Evolutionary conservation across 805 yeast species (phyloP).

Genomic region (Cyberlindnera bimundalis): DNA sequence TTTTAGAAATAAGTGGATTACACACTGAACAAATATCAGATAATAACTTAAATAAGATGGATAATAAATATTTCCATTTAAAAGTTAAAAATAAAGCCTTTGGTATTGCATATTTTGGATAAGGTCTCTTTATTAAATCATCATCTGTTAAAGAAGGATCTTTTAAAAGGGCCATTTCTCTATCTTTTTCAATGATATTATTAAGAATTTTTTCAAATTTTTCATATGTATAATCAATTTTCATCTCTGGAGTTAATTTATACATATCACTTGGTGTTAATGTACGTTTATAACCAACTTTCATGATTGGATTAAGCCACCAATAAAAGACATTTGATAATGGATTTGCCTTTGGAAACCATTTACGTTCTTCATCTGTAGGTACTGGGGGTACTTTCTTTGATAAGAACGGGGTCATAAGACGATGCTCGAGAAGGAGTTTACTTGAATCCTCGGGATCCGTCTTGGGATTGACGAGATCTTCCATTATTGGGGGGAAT

Average conservation of each 20-base stretch:
- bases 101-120: slow-evolving; percentile 39
- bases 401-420: slow-evolving; percentile 33
- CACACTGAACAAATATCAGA: slow-evolving; percentile 48
- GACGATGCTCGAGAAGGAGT: slow-evolving; percentile 31
- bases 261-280: slow-evolving; percentile 61
- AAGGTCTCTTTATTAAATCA: slow-evolving; percentile 39
- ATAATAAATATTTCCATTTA: slow-evolving; percentile 39
- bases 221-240: slow-evolving; percentile 39
- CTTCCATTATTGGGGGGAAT: no score
- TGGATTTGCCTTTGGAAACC: slow-evolving; percentile 42
- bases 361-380: slow-evolving; percentile 43
- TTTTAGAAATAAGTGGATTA: slow-evolving; percentile 53
- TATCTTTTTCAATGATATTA: slow-evolving; percentile 31
- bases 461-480: neutral
- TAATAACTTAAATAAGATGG: slow-evolving; percentile 39
- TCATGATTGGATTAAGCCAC: slow-evolving; percentile 66
- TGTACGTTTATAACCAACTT: slow-evolving; percentile 69
- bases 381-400: slow-evolving; percentile 52
- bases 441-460: slow-evolving; percentile 7
- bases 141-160: slow-evolving; percentile 37
- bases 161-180: slow-evolving; percentile 28
- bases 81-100: slow-evolving; percentile 48
- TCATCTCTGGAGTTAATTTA: slow-evolving; percentile 39
- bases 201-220: slow-evolving; percentile 36
- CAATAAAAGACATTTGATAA: slow-evolving; percentile 49